Conservation (phyloP, 108 stramenopile genomes). For the Bacterosira constricta region DNA sequence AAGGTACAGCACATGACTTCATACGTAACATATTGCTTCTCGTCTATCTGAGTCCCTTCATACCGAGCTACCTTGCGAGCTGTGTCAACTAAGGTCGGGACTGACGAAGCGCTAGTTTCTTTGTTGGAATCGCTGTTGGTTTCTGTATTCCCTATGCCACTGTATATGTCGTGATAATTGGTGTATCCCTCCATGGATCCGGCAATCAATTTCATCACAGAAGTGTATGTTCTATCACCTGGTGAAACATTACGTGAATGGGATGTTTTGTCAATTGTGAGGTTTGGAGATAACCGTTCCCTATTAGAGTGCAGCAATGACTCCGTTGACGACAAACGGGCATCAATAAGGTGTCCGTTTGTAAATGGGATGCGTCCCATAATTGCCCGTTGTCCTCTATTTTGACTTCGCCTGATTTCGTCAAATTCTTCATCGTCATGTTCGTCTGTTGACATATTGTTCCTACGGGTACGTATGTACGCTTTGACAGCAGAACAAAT, state of each 20-base stretch:
- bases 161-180: neutral
- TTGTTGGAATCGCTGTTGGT: neutral
- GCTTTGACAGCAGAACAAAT: too few species aligned
- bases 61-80: slow-evolving; percentile 6
- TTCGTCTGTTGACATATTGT: too few species aligned
- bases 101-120: neutral
- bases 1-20: neutral
- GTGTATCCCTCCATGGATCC: neutral
- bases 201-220: slow-evolving; percentile 7
- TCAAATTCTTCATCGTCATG: neutral
- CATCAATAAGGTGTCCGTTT: too few species aligned
- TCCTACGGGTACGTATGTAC: too few species aligned
- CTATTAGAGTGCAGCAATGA: neutral
- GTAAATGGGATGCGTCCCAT: neutral
- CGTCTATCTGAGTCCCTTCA: slow-evolving; percentile 1
- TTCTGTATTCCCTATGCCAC: neutral
- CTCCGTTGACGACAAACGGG: neutral
- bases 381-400: neutral
- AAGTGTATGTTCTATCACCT: too few species aligned
- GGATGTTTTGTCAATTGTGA: too few species aligned
- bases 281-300: too few species aligned
- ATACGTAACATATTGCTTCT: slow-evolving; percentile 7
- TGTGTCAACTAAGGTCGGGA: neutral
- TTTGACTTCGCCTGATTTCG: neutral
- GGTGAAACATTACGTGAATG: too few species aligned